A percentile compares a stretch with the other conserved stretches of the same genome.
Conservation (phyloP, 805 yeast genomes). For the Limtongia smithiae region DNA sequence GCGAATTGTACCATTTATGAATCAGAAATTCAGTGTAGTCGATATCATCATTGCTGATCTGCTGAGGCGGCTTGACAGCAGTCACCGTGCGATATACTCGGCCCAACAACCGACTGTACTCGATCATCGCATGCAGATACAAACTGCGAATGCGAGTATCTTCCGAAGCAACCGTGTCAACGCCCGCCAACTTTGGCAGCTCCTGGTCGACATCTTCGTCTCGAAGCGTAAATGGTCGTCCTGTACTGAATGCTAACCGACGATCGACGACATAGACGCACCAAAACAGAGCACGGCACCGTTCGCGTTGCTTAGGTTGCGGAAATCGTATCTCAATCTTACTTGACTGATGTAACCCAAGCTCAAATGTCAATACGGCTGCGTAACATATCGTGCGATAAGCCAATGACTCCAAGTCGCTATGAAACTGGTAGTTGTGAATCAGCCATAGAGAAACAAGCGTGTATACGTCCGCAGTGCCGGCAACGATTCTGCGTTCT, state of each 20-base stretch:
- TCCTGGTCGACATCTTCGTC: conserved; percentile 31
- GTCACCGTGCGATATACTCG: conserved; percentile 17
- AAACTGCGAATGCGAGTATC: conserved; percentile 24
- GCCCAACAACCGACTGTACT: conserved; percentile 26
- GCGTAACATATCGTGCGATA: conserved; percentile 31
- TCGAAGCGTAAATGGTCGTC: conserved; percentile 28
- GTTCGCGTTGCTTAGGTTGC: conserved; percentile 22
- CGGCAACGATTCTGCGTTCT: conserved; percentile 21
- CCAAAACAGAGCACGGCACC: conserved; percentile 31
- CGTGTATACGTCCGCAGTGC: conserved; percentile 19
- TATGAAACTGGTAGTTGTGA: conserved; percentile 32
- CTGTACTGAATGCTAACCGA: conserved; percentile 29
- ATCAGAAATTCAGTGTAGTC: conserved; percentile 23
- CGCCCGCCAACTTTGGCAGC: conserved; percentile 15
- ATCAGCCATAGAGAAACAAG: conserved; percentile 25
- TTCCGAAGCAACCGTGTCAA: conserved; percentile 15
- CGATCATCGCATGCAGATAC: conserved; percentile 30
- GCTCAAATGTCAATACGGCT: conserved; percentile 27
- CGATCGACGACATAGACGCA: conserved; percentile 32
- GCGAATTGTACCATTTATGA: conserved; percentile 24
- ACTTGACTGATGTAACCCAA: conserved; percentile 29
- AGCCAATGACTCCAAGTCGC: conserved; percentile 29
- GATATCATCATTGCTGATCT: conserved; percentile 10
- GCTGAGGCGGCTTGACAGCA: conserved; percentile 9
- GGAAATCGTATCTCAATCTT: conserved; percentile 20